These are phyloP conservation scores for Bothriochloa decipiens DNA, from an alignment of 176 grass and related monocot species.

Conservation along the genomic window DNA sequence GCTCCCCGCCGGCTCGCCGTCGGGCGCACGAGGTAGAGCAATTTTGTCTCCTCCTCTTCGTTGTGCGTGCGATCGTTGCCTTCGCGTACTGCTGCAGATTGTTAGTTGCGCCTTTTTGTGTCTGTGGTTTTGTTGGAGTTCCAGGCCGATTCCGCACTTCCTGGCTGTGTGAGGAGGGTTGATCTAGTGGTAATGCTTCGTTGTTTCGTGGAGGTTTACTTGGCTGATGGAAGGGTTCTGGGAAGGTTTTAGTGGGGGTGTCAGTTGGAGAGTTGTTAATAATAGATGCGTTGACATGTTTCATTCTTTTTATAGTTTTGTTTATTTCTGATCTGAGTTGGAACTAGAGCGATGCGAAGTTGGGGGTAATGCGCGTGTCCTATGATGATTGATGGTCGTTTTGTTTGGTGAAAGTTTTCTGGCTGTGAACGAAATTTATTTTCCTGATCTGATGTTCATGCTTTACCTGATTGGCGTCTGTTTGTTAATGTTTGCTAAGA, in stretches of 20 bases:
- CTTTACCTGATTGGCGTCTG: not conserved
- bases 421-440: not conserved
- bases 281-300: not conserved
- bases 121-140: not conserved
- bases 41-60: not conserved
- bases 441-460: not conserved
- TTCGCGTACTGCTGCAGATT: not conserved
- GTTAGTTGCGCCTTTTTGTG: not conserved
- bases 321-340: not conserved
- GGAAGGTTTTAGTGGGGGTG: not conserved
- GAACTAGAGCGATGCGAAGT: not conserved
- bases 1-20: not conserved
- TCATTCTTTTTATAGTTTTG: not conserved
- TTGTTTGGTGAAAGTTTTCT: not conserved
- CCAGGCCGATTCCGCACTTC: not conserved
- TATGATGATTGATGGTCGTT: not conserved
- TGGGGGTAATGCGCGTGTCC: not conserved
- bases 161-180: not conserved
- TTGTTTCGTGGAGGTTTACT: not conserved
- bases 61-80: slow-evolving; percentile 4
- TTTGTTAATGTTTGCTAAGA: slow-evolving; percentile 20
- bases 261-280: not conserved
- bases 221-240: slow-evolving; percentile 6
- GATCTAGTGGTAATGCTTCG: not conserved
- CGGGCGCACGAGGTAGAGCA: not conserved